Conservation (phyloP, 106 monocot genomes). For the Hemerocallis citrina region DNA sequence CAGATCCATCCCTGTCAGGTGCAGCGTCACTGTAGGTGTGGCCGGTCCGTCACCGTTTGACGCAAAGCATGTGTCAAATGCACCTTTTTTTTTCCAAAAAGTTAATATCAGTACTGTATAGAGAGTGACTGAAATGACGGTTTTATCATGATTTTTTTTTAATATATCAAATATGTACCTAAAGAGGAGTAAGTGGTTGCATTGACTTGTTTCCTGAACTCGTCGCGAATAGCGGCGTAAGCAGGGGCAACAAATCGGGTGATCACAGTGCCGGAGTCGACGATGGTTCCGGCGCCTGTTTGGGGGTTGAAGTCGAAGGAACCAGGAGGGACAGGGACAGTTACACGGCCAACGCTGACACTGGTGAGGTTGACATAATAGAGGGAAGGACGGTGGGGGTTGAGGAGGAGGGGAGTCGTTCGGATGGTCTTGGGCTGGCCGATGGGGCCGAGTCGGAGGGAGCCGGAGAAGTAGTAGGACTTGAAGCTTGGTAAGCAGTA, state of each 20-base stretch:
- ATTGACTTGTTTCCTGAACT: slow-evolving; percentile 81
- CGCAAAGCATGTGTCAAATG: slow-evolving; percentile 84
- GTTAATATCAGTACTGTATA: no score
- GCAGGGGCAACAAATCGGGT: slow-evolving; percentile 57
- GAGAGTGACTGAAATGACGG: no score
- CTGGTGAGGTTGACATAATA: slow-evolving; percentile 86
- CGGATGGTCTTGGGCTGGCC: slow-evolving; percentile 51
- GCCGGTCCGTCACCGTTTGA: slow-evolving; percentile 1
- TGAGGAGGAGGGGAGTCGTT: slow-evolving; percentile 71
- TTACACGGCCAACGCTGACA: slow-evolving; percentile 52
- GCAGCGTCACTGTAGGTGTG: slow-evolving; percentile 39
- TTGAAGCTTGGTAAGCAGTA: slow-evolving; percentile 93
- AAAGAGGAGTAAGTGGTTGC: slow-evolving; percentile 60
- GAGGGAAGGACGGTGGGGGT: slow-evolving; percentile 83
- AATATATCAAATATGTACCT: no score
- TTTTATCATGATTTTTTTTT: no score
- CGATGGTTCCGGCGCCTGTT: slow-evolving; percentile 81
- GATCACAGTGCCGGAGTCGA: slow-evolving; percentile 94
- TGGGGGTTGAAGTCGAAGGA: slow-evolving; percentile 49
- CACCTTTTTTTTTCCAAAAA: no score
- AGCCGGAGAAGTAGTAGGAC: slow-evolving; percentile 98
- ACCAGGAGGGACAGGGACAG: slow-evolving; percentile 21
- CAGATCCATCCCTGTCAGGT: slow-evolving; percentile 59
- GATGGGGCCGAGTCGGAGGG: slow-evolving; percentile 60
- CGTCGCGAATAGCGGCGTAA: slow-evolving; percentile 60